Evolutionary conservation across 164 flowering plant genomes (phyloP).

Genomic region (Macadamia tetraphylla): DNA sequence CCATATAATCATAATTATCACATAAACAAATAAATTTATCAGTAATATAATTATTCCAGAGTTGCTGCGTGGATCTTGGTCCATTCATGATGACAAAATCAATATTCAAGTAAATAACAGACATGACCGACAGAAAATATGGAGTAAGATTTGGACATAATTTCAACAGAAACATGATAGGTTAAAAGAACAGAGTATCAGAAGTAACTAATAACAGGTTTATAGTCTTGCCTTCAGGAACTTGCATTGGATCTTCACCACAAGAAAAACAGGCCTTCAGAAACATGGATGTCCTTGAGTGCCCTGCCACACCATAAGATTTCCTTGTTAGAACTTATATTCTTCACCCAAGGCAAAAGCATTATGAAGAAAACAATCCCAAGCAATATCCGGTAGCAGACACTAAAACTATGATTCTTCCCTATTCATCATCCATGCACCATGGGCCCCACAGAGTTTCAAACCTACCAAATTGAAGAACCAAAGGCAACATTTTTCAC

Average conservation of each 20-base stretch:
- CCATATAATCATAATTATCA: too few species aligned
- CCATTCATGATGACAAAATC: too few species aligned
- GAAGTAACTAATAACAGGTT: not conserved
- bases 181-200: too few species aligned
- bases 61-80: not conserved
- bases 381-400: not conserved
- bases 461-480: not conserved
- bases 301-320: conserved; percentile 36
- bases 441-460: not conserved
- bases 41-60: too few species aligned
- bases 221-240: conserved; percentile 53
- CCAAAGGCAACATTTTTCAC: not conserved
- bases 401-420: not conserved
- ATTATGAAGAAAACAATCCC: not conserved
- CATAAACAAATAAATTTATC: too few species aligned
- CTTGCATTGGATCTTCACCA: conserved; percentile 60
- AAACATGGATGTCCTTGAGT: conserved; percentile 35
- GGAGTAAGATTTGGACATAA: not conserved
- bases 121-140: not conserved
- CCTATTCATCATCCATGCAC: not conserved
- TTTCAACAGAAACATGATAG: too few species aligned
- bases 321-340: not conserved
- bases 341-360: not conserved
- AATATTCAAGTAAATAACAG: too few species aligned
- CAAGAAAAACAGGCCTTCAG: conserved; percentile 78